phyloP scores from a whole-genome alignment of 305 asterid species.

The Fraxinus albicans region DNA sequence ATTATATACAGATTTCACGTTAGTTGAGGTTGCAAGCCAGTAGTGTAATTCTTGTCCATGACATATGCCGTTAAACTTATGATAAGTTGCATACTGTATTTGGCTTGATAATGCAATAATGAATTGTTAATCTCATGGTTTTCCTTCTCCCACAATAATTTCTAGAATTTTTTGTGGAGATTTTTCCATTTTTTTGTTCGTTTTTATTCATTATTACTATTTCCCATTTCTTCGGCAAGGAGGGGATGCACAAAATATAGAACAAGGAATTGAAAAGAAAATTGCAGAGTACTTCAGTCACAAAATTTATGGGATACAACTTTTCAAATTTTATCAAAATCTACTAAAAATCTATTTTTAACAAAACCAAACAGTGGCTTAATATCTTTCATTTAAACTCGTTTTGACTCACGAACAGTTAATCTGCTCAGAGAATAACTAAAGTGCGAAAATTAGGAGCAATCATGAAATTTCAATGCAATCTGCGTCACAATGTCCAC shows the following conservation, averaged over 20 bases:
- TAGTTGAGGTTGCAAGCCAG: slow-evolving; percentile 25
- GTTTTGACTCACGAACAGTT: neutral
- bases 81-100: slow-evolving; percentile 7
- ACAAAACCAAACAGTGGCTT: neutral
- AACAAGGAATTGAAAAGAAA: neutral
- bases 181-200: neutral
- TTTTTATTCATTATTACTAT: neutral
- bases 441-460: neutral
- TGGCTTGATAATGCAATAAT: slow-evolving; percentile 17
- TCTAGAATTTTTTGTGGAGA: neutral
- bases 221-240: neutral
- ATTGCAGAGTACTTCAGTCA: neutral
- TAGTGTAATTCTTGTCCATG: slow-evolving; percentile 13
- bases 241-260: neutral
- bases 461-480: neutral
- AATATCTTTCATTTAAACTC: neutral
- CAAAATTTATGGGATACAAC: neutral
- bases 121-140: neutral
- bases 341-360: too few relatives aligned
- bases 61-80: neutral
- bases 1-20: slow-evolving; percentile 18
- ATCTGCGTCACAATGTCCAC: neutral
- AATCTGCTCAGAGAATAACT: neutral
- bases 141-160: neutral
- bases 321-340: neutral